Conservation (phyloP, 306 rosid species). For the Vigna nakashimae region DNA sequence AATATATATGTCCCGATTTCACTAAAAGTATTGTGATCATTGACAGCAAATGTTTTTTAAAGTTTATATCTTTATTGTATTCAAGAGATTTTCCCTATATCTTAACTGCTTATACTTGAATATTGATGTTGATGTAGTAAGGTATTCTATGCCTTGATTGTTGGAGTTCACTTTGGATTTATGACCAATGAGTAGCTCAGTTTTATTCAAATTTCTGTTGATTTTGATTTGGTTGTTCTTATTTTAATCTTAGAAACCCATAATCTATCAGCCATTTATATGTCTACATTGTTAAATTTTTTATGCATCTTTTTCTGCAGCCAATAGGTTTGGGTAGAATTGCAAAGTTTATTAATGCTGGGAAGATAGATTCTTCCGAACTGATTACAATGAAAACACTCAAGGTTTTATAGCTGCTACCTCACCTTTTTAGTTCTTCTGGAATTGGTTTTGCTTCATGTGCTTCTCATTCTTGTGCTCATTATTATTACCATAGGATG, state of each 20-base stretch:
- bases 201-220: slow-evolving; percentile 17
- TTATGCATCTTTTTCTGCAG: slow-evolving; percentile 52
- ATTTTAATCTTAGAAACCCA: slow-evolving; percentile 4
- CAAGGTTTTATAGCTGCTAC: slow-evolving; percentile 63
- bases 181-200: background rate
- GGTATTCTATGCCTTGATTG: background rate
- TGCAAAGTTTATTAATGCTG: slow-evolving; percentile 82
- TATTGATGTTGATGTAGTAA: slow-evolving; percentile 12
- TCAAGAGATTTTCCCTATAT: background rate
- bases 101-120: slow-evolving; percentile 30
- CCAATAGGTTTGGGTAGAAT: slow-evolving; percentile 93
- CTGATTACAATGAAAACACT: slow-evolving; percentile 92
- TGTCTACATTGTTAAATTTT: slow-evolving; percentile 6
- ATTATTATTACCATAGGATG: slow-evolving; percentile 64
- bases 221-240: slow-evolving; percentile 12
- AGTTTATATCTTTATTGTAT: slow-evolving; percentile 18
- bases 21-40: slow-evolving; percentile 15
- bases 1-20: slow-evolving; percentile 6
- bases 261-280: background rate
- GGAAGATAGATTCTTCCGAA: slow-evolving; percentile 92
- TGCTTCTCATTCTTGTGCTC: slow-evolving; percentile 44
- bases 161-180: background rate
- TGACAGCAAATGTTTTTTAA: background rate
- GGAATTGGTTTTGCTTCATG: slow-evolving; percentile 38
- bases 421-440: slow-evolving; percentile 17